Base-by-base conservation (phyloP, 148 eudicot species). In the Heliamphora exappendiculata region DNA sequence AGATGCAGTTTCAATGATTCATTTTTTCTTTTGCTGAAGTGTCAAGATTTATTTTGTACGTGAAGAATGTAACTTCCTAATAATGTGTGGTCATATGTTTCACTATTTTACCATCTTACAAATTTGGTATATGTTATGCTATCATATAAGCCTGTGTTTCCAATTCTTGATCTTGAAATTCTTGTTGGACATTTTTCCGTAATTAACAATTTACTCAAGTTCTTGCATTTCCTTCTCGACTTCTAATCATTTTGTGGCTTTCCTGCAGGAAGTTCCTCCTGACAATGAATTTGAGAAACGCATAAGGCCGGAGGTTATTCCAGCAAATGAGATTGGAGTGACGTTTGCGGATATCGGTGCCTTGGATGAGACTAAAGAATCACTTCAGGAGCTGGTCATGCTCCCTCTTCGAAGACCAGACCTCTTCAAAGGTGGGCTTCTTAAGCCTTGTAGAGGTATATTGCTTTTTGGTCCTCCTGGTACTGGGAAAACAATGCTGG, bases 241-340 rank as follows among this genome's bases (percentile, higher is more conserved):
- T 24, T 51, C 22, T 22, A 36, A 17, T 0, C 73, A 29, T 44
- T n/a, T n/a, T 20, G 7, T 69, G 76, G 67, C 76, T 70, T 29
- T 72, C 72, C 59, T 8, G 50, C 88, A 93, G 98, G 98, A 93
- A 82, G 87, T 87, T 70, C 81, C 86, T 78, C 93, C 96, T 0
- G 98, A 93, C 87, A 93, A 93, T 73, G 98, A 93, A 84, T 93
- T 93, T 70, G 96, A 93, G 74, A 93, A 91, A 77, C 94, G 96
- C 41, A 88, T 93, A 22, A 88, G 98, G 87, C 96, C 96, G 63
- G 98, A 93, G 78, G 98, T 93, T 31, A 91, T 93, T 64, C 96
- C 98, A 4, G 83, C 98, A 58, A 82, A 70, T 49, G 96, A 93
- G 81, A 88, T 91, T 5, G 96, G 98, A 50, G 98, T 93, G 22